phyloP scores from a whole-genome alignment of 164 flowering plant genomes.

The Buxus sempervirens region DNA sequence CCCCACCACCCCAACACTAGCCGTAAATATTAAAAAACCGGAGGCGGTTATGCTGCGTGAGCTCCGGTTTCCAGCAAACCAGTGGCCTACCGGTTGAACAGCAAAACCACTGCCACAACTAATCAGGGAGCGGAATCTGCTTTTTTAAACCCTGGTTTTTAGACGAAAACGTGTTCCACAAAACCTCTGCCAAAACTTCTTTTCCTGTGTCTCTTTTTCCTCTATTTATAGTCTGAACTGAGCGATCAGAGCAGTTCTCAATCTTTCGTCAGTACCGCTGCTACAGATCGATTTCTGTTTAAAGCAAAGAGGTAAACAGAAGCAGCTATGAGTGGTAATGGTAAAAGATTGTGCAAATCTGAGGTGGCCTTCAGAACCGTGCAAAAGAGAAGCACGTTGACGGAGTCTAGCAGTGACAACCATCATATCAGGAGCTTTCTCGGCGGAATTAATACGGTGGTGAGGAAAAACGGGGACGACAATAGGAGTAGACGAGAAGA shows the following conservation, averaged over 20 bases:
- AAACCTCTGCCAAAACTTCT: neutral
- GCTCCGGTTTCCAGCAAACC: too few species aligned
- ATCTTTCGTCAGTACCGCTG: neutral
- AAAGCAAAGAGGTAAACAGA: neutral
- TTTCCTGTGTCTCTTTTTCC: neutral
- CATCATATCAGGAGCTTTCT: neutral
- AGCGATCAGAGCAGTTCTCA: neutral
- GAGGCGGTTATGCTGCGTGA: too few species aligned
- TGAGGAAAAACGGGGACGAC: neutral
- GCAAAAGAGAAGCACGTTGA: neutral
- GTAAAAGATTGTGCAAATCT: neutral
- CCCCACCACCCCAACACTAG: too few species aligned
- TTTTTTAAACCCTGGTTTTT: neutral
- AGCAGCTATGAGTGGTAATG: neutral
- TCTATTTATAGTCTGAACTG: neutral
- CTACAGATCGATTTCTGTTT: neutral
- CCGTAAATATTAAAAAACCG: too few species aligned
- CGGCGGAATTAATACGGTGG: neutral
- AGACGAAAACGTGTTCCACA: too few species aligned
- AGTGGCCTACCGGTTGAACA: too few species aligned
- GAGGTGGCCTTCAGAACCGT: neutral
- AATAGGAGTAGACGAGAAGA: neutral
- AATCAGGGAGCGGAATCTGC: neutral
- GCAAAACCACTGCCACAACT: neutral
- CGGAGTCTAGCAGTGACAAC: neutral